Evolutionary conservation across 2,329 filamentous ascomycete species (phyloP).

Genomic region (Xylaria arbuscula): DNA sequence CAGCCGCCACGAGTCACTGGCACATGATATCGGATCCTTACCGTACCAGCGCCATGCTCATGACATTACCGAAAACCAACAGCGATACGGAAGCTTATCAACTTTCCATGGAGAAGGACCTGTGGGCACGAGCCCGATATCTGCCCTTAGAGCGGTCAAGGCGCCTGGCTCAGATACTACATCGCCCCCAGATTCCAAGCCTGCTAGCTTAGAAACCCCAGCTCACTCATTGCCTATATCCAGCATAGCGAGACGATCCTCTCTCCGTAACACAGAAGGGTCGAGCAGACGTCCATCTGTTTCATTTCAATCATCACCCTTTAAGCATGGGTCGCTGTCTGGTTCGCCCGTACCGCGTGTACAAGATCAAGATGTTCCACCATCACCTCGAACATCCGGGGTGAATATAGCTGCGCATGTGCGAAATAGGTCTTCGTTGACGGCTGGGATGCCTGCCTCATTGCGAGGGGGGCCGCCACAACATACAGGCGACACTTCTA

Average conservation of each 20-base stretch:
- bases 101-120: constrained; percentile 87
- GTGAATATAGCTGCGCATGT: constrained; percentile 65
- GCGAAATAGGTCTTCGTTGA: constrained; percentile 77
- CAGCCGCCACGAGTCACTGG: constrained; percentile 52
- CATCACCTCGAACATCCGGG: constrained; percentile 65
- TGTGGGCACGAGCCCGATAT: constrained; percentile 85
- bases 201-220: constrained; percentile 58
- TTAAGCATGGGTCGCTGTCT: constrained; percentile 95
- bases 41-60: constrained; percentile 68
- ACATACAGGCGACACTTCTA: constrained; percentile 70
- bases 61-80: constrained; percentile 70
- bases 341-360: constrained; percentile 76
- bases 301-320: constrained; percentile 82
- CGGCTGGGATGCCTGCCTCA: constrained; percentile 79
- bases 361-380: constrained; percentile 62
- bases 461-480: constrained; percentile 73
- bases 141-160: constrained; percentile 78
- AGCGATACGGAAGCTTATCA: constrained; percentile 89
- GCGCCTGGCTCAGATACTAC: constrained; percentile 70
- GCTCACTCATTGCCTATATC: constrained; percentile 66
- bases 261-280: constrained; percentile 61
- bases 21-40: constrained; percentile 76
- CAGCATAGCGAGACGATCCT: constrained; percentile 51
- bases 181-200: constrained; percentile 66
- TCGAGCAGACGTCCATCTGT: constrained; percentile 79